Evolutionary conservation across 305 asterid genomes (phyloP).

Genomic region (Fraxinus nigra): DNA sequence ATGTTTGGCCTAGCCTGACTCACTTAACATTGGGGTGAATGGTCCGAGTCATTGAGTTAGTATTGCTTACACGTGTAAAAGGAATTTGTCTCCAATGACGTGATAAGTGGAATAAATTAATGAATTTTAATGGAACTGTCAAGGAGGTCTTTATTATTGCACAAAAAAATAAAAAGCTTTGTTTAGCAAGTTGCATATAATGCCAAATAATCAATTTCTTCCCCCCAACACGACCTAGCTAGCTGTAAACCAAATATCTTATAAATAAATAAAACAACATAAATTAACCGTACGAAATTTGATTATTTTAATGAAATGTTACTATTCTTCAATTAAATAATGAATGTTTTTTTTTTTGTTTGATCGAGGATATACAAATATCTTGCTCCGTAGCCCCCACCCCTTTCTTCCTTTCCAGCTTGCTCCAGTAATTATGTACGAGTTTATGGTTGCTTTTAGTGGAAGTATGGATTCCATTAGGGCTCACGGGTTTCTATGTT

Average conservation of each 20-base stretch:
- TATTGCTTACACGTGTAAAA: too few relatives aligned
- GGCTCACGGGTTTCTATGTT: not conserved
- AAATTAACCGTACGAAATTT: not conserved
- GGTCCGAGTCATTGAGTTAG: too few relatives aligned
- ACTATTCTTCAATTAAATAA: not conserved
- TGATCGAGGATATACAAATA: not conserved
- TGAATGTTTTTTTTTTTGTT: not conserved
- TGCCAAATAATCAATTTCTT: not conserved
- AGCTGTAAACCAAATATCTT: not conserved
- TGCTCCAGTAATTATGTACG: not conserved
- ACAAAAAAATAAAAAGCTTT: not conserved
- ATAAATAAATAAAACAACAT: not conserved
- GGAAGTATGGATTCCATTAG: not conserved
- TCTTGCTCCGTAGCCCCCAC: not conserved
- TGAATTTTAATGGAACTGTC: not conserved
- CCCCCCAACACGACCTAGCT: not conserved
- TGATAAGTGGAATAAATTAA: not conserved
- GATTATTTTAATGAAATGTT: not conserved
- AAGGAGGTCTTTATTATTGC: not conserved
- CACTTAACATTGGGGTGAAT: too few relatives aligned
- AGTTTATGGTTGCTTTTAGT: slow-evolving; percentile 1
- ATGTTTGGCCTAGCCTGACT: too few relatives aligned
- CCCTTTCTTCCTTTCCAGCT: slow-evolving; percentile 1
- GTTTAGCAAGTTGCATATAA: not conserved
- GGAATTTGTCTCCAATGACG: not conserved